Base-by-base conservation (phyloP, 2,329 filamentous ascomycete species). In the Microcyclosporella mali region DNA sequence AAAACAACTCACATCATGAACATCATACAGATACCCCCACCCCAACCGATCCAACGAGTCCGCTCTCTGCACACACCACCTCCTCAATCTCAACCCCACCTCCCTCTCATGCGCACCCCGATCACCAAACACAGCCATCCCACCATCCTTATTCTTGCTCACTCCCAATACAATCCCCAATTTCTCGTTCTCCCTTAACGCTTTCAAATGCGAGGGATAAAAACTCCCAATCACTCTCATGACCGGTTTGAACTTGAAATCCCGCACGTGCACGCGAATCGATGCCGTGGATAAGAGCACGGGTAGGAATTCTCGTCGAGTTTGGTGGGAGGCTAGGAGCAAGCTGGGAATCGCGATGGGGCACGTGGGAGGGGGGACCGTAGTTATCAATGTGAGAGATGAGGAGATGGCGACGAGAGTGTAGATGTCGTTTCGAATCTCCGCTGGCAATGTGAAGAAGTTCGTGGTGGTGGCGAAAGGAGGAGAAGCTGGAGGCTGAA, bases 391-490 rank as follows among this genome's bases (percentile, higher is more conserved):
- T 1, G 49, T 42, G 3, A 51, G 31, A 19, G 35, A 21, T 6
- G 59, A 49, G 12, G 25, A 40, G 2, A 43, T 45, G 16, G 45
- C 53, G 16, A 51, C 46, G 25, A 52, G 45, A 3, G 49, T 45
- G 43, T 61, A 61, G 33, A 62, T 54, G 1, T 49, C 36, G 27
- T 59, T 61, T n/a, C 59, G 53, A 2, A 62, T 39, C 36, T 62
- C 59, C 4, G 57, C 46, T 2, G 60, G 60, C 2, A 63, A 47
- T 36, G 53, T 49, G 45, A 58, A 58, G 50, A 62, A 61, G 11
- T 37, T 18, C 12, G 18, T 33, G 9, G 40, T 38, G 37, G 21
- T 40, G 4, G 21, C 30, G 21, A 25, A 9, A 25, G 9, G 21
- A 25, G 21, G 9, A 25, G 21, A 9, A 4, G 21, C 6, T 9